Conservation (phyloP, 768 basidiomycete genomes). For the Tricholoma bakamatsutake region DNA sequence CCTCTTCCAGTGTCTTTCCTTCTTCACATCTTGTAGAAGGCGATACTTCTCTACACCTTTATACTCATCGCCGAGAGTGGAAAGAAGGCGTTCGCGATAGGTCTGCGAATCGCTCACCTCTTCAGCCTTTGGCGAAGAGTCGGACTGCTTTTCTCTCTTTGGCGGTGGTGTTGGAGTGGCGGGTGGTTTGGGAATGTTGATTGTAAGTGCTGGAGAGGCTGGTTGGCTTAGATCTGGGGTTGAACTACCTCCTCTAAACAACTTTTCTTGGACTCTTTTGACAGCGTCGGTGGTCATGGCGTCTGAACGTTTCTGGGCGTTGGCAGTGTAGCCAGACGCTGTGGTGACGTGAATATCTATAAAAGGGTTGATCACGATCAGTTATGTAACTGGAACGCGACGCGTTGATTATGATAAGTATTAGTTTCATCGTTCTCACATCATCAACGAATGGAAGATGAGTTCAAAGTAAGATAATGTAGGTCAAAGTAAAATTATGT, state of each 20-base stretch:
- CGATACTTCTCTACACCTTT: constrained; percentile 79
- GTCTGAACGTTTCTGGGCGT: not conserved
- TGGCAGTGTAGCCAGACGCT: not conserved
- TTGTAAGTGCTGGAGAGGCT: constrained; percentile 40
- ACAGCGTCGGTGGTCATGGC: constrained; percentile 36
- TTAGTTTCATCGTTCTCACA: no score
- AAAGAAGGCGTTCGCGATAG: constrained; percentile 62
- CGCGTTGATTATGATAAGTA: no score
- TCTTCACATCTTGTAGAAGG: constrained; percentile 75
- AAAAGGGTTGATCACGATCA: not conserved
- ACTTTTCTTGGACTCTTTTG: constrained; percentile 68
- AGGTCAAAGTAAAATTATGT: not conserved
- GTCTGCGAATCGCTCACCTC: constrained; percentile 18
- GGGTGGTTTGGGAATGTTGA: constrained; percentile 60
- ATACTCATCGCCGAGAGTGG: constrained; percentile 64
- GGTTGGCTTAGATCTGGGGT: constrained; percentile 10
- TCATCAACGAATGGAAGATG: no score
- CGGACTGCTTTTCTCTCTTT: constrained; percentile 36
- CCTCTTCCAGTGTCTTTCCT: constrained; percentile 91
- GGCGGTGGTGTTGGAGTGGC: constrained; percentile 37
- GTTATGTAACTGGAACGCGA: no score
- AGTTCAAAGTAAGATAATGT: no score
- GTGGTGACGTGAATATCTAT: not conserved
- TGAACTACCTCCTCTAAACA: constrained; percentile 49
- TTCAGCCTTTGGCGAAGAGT: constrained; percentile 28